Base-by-base conservation (phyloP, 306 rosid species). In the Senna tora region DNA sequence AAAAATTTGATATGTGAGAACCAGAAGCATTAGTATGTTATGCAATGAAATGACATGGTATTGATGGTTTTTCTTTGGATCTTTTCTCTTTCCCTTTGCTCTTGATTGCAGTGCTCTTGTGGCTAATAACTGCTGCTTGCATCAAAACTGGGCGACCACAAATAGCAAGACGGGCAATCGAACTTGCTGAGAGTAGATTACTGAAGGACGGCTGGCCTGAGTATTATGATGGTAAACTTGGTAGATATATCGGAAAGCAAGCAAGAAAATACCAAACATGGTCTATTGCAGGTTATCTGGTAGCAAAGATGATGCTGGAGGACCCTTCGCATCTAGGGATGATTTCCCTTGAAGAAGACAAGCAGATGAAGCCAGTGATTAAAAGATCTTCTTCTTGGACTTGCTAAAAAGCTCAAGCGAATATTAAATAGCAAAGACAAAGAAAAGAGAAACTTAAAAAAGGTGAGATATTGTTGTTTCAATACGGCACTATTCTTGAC, bases 261-360 rank as follows among this genome's bases (percentile, higher is more conserved):
- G 97, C 97, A 42, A 89, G 97, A 75, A 92, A 92, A 73, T 81
- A 92, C 77, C 97, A 92, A 80, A 92, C 97, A 16, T 92, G 97
- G 97, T 92, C 97, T 2, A 85, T 92, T 73, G 85, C 96, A n/a
- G 97, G 96, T 65, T 92, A 92, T 79, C 76, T 92, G 68, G 97
- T 92, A 59, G 97, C 97, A 21, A 91, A 91, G 84, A 91, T 91
- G 97, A 70, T 91, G 97, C 87, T 91, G 57, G 97, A 91, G 81
- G 97, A 92, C 71, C 97, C 97, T 4, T 92, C 97, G 0, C 97
- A 92, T 74, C 70, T 87, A 84, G 97, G 97, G 16, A 92, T 92
- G 97, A 89, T 92, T 71, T 87, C 97, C 22, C 90, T 89, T 20
- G 97, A 92, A 89, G 97, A 92, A 79, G 97, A 87, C 84, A 92